Evolutionary conservation across 495 filamentous ascomycete species (phyloP).

Genomic region (Bathelium albidoporum): DNA sequence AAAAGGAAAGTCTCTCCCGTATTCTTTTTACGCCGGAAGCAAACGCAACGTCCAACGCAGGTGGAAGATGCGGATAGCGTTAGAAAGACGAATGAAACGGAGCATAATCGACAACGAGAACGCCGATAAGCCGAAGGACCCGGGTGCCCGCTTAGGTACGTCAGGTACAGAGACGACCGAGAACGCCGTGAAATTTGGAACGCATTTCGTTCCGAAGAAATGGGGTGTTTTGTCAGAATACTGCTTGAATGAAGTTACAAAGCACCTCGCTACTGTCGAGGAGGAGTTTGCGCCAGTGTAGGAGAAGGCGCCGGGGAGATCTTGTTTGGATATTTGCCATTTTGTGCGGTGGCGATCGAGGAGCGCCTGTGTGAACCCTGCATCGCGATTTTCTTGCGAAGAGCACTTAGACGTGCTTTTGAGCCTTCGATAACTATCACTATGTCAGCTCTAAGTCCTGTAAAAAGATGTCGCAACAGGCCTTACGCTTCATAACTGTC

Average conservation of each 20-base stretch:
- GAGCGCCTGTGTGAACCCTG: not conserved
- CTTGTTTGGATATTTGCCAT: not conserved
- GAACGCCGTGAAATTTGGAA: not conserved
- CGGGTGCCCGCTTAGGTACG: not conserved
- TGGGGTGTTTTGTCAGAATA: not conserved
- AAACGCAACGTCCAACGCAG: not conserved
- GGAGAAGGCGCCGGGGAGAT: not conserved
- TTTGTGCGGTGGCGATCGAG: not conserved
- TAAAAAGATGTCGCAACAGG: not conserved
- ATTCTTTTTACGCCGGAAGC: not conserved
- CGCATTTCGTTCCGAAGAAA: not conserved
- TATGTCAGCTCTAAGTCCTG: constrained; percentile 8
- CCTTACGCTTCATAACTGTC: constrained; percentile 34
- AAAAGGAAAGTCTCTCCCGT: not conserved
- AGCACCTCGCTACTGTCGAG: not conserved
- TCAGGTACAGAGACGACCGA: not conserved
- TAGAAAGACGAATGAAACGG: not conserved
- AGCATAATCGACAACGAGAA: not conserved
- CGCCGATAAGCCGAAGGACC: not conserved
- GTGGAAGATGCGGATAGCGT: not conserved
- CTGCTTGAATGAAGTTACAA: not conserved
- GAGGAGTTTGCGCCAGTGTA: not conserved
- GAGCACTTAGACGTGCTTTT: constrained; percentile 22
- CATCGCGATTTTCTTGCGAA: constrained; percentile 28
- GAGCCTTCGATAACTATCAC: constrained; percentile 31